phyloP scores from a whole-genome alignment of 2,329 filamentous ascomycete genomes.

The Epichloe brachyelytri region DNA sequence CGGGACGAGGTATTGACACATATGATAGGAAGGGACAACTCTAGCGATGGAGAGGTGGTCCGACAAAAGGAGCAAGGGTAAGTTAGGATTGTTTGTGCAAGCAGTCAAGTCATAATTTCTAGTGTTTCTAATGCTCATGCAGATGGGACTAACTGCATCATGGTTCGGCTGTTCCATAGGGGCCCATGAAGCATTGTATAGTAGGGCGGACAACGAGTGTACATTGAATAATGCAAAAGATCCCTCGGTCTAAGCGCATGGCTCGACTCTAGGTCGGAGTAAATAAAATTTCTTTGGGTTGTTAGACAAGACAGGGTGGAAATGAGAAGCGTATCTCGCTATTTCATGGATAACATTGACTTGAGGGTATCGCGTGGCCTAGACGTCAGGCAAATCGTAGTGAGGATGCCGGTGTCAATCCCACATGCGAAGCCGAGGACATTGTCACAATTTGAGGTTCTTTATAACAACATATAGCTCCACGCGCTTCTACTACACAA shows the following conservation, averaged over 20 bases:
- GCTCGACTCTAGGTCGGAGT: neutral
- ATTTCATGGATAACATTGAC: neutral
- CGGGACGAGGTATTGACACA: neutral
- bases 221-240: neutral
- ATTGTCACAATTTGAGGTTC: neutral
- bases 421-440: neutral
- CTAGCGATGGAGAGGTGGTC: conserved; percentile 51
- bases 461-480: neutral
- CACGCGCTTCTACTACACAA: neutral
- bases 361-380: neutral
- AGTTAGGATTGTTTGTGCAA: conserved; percentile 17
- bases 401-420: neutral
- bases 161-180: neutral
- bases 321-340: neutral
- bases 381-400: too few relatives aligned
- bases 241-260: neutral
- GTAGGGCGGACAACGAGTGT: neutral
- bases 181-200: conserved; percentile 5
- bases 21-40: conserved; percentile 51
- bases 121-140: neutral
- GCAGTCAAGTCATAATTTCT: neutral
- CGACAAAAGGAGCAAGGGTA: conserved; percentile 73
- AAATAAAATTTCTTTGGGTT: neutral
- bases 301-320: neutral
- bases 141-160: conserved; percentile 6